These are phyloP conservation scores for Suhomyces prunicola DNA, from an alignment of 805 yeast species.

Conservation along the genomic window DNA sequence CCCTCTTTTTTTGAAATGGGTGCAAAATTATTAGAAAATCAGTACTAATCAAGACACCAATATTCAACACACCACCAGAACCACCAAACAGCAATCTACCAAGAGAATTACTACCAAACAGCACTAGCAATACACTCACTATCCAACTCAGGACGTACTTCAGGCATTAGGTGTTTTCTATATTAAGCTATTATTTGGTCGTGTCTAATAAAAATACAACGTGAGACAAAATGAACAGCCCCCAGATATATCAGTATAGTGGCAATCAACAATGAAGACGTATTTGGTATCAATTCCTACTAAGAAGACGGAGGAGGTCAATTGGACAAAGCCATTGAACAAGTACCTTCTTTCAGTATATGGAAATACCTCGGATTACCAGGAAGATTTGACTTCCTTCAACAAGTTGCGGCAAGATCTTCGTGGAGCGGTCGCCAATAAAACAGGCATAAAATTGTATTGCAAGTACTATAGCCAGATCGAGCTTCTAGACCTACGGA, in stretches of 20 bases:
- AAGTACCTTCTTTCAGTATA: conserved; percentile 57
- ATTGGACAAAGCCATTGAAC: conserved; percentile 64
- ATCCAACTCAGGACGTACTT: too few species aligned
- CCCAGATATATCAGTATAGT: background rate
- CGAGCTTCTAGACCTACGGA: conserved; percentile 72
- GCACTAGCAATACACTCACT: too few species aligned
- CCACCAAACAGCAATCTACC: too few species aligned
- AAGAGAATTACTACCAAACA: too few species aligned
- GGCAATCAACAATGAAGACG: conserved; percentile 15
- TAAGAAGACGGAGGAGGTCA: conserved; percentile 54
- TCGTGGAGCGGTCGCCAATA: conserved; percentile 44
- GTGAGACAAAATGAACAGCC: background rate
- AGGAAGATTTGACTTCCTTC: conserved; percentile 52
- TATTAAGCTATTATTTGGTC: background rate
- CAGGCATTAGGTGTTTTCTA: too few species aligned
- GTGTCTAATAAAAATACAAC: background rate
- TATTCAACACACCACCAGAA: too few species aligned
- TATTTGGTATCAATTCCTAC: conserved; percentile 17
- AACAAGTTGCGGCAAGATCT: conserved; percentile 60
- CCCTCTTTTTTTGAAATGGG: background rate
- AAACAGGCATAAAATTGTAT: conserved; percentile 49
- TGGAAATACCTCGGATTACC: conserved; percentile 58
- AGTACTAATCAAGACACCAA: background rate
- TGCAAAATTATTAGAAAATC: background rate
- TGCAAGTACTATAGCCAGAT: conserved; percentile 76